These are phyloP conservation scores for Hamamelis virginiana DNA, from an alignment of 164 flowering plant genomes.

Conservation along the genomic window DNA sequence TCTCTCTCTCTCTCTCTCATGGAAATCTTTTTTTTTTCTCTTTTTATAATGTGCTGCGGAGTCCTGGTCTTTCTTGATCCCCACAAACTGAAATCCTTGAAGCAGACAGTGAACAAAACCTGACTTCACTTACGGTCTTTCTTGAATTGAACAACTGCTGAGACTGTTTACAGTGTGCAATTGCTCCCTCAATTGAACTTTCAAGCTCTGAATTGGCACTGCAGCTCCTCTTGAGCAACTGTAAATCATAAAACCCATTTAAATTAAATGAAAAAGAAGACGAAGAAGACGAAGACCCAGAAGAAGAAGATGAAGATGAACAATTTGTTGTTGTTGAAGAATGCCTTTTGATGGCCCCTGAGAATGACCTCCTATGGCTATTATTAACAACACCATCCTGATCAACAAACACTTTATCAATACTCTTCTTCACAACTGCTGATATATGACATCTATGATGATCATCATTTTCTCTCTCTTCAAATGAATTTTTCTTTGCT, in stretches of 20 bases:
- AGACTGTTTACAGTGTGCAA: slow-evolving; percentile 57
- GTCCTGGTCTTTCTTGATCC: slow-evolving; percentile 11
- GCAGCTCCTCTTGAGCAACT: slow-evolving; percentile 34
- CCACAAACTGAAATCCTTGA: slow-evolving; percentile 19
- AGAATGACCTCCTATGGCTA: slow-evolving; percentile 55
- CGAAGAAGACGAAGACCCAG: slow-evolving; percentile 29
- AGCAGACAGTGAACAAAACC: slow-evolving; percentile 40
- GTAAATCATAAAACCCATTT: slow-evolving; percentile 30
- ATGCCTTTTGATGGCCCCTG: slow-evolving; percentile 29
- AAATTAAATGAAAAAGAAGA: slow-evolving; percentile 46
- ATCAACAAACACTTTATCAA: slow-evolving; percentile 32
- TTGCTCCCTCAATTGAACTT: slow-evolving; percentile 49
- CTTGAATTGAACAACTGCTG: slow-evolving; percentile 31
- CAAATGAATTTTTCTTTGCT: slow-evolving; percentile 44
- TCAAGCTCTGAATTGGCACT: slow-evolving; percentile 44
- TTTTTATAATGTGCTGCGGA: slow-evolving; percentile 6
- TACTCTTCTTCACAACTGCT: slow-evolving; percentile 18
- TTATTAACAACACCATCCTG: slow-evolving; percentile 21
- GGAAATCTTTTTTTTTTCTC: neutral
- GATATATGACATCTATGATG: slow-evolving; percentile 20
- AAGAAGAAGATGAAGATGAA: slow-evolving; percentile 14
- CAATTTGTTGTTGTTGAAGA: slow-evolving; percentile 5
- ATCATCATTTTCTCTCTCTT: slow-evolving; percentile 31
- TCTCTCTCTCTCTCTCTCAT: too few species aligned
- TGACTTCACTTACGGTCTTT: slow-evolving; percentile 39